phyloP scores from a whole-genome alignment of 495 filamentous ascomycete genomes.

The Penicillium ochrochloron region DNA sequence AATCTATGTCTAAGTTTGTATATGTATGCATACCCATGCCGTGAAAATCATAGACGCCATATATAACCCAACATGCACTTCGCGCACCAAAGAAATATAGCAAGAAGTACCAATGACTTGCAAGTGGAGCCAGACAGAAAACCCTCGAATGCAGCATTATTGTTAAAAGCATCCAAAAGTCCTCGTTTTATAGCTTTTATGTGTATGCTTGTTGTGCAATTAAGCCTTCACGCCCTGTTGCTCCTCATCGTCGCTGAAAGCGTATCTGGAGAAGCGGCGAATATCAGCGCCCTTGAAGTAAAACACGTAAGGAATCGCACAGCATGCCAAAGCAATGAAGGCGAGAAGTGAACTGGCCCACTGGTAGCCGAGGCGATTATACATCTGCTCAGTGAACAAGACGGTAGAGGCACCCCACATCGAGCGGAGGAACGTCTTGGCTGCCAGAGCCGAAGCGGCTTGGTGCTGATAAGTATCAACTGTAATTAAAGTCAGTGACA shows the following conservation, averaged over 20 bases:
- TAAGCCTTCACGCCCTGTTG: conserved; percentile 34
- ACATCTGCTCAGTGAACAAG: conserved; percentile 84
- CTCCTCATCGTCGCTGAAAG: conserved; percentile 62
- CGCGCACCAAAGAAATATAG: background rate
- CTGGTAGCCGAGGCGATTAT: conserved; percentile 68
- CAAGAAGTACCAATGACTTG: background rate
- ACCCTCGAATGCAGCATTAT: background rate
- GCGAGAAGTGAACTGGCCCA: conserved; percentile 75
- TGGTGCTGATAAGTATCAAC: conserved; percentile 86
- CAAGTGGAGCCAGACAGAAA: background rate
- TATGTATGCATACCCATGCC: background rate
- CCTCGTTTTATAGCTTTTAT: background rate
- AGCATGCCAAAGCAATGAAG: conserved; percentile 73
- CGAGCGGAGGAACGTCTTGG: conserved; percentile 78
- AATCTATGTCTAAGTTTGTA: conserved; percentile 9
- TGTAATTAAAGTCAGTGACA: conserved; percentile 29
- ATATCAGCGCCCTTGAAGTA: conserved; percentile 75
- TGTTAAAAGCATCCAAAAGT: background rate
- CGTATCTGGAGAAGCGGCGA: conserved; percentile 65
- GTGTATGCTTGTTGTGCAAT: background rate
- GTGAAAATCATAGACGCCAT: background rate
- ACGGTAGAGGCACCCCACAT: conserved; percentile 80
- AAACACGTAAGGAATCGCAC: conserved; percentile 76
- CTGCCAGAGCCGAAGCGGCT: conserved; percentile 83
- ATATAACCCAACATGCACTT: background rate